Percentiles rank a stretch among this genome's conserved stretches.
These are phyloP conservation scores for Capsicum rhomboideum DNA, from an alignment of 257 asterid genomes.

Conservation along the genomic window DNA sequence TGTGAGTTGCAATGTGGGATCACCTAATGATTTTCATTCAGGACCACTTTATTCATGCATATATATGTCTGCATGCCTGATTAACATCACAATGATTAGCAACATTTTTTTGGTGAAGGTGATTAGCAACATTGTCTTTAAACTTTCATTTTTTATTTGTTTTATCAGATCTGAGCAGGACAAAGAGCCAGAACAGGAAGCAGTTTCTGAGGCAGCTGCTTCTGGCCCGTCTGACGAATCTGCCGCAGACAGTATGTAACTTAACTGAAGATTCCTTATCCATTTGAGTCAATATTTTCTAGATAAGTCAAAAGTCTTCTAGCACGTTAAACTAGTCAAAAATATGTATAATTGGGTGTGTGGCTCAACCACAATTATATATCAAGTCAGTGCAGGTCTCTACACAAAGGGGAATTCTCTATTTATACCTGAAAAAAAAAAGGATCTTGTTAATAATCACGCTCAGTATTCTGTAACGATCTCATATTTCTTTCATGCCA, in stretches of 20 bases:
- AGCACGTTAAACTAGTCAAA: not conserved
- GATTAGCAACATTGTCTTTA: not conserved
- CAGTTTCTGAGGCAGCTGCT: conserved; percentile 45
- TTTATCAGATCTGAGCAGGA: conserved; percentile 90
- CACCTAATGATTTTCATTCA: not conserved
- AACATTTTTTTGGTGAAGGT: not conserved
- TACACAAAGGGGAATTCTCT: not conserved
- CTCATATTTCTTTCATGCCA: not conserved
- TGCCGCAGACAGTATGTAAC: conserved; percentile 53
- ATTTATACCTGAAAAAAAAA: not conserved
- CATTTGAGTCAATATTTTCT: not conserved
- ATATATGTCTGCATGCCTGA: not conserved
- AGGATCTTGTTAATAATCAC: not conserved
- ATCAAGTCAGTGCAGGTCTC: not conserved
- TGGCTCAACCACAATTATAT: not conserved
- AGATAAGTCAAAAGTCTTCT: not conserved
- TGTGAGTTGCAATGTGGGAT: not conserved
- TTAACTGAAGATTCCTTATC: not conserved
- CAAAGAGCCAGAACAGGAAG: conserved; percentile 89
- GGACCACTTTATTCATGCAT: not conserved
- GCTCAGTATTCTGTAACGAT: not conserved
- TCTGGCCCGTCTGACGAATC: conserved; percentile 74
- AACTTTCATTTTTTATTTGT: conserved; percentile 1
- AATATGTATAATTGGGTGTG: not conserved
- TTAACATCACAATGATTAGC: not conserved